Evolutionary conservation across 441 rosid genomes (phyloP), one percentile per base, ranked within the genome.

Genomic region (Croton laevigatus): DNA sequence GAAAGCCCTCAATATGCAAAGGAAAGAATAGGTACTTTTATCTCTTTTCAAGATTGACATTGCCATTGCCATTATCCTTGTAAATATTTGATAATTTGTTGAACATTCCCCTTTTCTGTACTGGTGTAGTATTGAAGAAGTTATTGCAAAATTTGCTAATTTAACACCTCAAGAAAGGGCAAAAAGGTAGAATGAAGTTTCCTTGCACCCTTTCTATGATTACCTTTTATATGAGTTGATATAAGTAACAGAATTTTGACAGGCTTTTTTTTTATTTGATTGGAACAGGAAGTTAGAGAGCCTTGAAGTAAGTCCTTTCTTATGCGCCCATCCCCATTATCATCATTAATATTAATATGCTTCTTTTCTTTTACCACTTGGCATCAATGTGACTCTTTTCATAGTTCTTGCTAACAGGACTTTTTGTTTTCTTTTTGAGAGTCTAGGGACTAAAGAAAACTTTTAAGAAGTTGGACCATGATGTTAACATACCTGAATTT

Each of bases 161-260:
- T 69, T 89, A 52, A 78, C 91, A 54, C 93, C 95, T 6, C 97
- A 91, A 73, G 97, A 91, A 79, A 79, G 91, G 62, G 88, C 91
- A 38, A 91, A 91, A 74, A 85, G 95, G 97, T 90, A 65, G 6
- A 1, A 12, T 46, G 19, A 19, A 63, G 14, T 70, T 62, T 72
- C 48, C 49, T 55, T 11, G 1, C 38, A 42, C 45, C 10, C 3
- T 48, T 14, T 75, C 52, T 32, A 0, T 27, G 12, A 8, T 8
- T 13, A 7, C 52, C 62, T 68, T 12, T 7, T 40, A 49, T 66
- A 54, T 54, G n/a, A 59, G 73, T 72, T 60, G 37, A 46, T 61
- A 62, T 22, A 59, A 37, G 8, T 22, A 72, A 72, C 16, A 48
- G 20, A 45, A 68, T 54, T 49, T 60, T 17, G 62, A 70, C 20